Evolutionary conservation across 352 stramenopile genomes (phyloP).

Genomic region (Thraustochytrium sp.): DNA sequence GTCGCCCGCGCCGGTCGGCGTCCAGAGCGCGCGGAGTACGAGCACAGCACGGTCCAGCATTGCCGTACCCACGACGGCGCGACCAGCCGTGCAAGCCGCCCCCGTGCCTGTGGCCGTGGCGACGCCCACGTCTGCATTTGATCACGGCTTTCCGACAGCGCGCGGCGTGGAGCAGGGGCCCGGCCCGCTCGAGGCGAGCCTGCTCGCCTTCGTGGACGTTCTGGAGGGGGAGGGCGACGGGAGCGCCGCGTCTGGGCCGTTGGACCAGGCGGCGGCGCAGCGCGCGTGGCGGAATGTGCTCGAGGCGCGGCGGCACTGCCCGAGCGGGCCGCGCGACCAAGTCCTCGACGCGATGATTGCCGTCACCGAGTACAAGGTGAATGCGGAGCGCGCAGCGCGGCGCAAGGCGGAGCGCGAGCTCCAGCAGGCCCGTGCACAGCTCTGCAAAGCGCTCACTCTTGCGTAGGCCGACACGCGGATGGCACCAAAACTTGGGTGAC

Average conservation of each 20-base stretch:
- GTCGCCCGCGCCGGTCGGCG: neutral
- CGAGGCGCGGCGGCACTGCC: neutral
- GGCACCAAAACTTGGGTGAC: no score
- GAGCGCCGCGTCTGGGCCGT: no score
- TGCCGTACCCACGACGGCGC: no score
- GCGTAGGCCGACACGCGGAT: neutral
- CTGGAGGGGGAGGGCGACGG: neutral
- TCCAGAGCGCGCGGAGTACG: neutral
- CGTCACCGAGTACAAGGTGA: constrained; percentile 30
- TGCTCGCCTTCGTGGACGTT: neutral
- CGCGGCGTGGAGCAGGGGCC: no score
- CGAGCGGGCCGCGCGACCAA: neutral
- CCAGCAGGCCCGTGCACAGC: constrained; percentile 11
- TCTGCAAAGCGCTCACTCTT: neutral
- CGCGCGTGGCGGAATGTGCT: neutral
- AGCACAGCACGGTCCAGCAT: no score
- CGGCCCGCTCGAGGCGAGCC: neutral
- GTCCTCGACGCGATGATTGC: constrained; percentile 30
- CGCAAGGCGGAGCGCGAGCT: constrained; percentile 11
- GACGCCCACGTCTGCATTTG: no score
- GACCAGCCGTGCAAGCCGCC: no score
- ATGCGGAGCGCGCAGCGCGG: neutral
- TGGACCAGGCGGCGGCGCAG: neutral
- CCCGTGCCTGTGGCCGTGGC: no score
- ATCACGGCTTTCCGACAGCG: no score